Base-by-base conservation (phyloP, 495 filamentous ascomycete species). In the Tuber calosporum region DNA sequence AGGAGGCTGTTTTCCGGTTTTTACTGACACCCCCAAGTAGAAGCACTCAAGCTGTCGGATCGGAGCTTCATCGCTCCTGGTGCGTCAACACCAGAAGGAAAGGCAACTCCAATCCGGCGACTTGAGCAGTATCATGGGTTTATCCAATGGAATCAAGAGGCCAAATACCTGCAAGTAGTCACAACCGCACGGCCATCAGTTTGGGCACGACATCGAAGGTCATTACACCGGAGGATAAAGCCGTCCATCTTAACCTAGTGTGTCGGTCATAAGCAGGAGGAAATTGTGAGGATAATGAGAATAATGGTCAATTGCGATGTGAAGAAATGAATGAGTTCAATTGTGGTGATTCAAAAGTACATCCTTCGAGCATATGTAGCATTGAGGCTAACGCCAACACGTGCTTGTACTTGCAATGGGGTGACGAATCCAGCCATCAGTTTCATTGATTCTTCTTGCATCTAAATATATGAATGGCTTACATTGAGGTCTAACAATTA, bases 101-200 rank as follows among this genome's bases (percentile, higher is more conserved):
- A 48, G 0, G 43, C 43, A 48, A n/a, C 0, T 48, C 6, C 6
- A n/a, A 48, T 48, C 20, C 43, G 9, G 74, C 41, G 73, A 67
- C 30, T 78, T 66, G 69, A 43, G 66, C 42, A 20, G 41, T 74
- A 76, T 76, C 41, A 22, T 39, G 67, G 40, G n/a, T 48, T 38
- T 67, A 20, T 73, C 58, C 69, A 36, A 20, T 34, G 20, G 45
- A 22, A 17, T 40, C n/a, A 39, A 36, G 34, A 67, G 41, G 62
- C 66, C 36, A 38, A 34, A 76, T 79, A 92, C 93, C 91, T 92
- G 87, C 94, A 98, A 36, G 92, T 96, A 6, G 94, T 97, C 48
- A 97, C 93, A 0, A 97, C 88, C 5, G 94, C 94, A 71, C 88
- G 87, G 67, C 92, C 89, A 39, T 87, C 87, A 45, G 97, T 85